Evolutionary conservation across 495 filamentous ascomycete species (phyloP).

Genomic region (Xylaria scruposa): DNA sequence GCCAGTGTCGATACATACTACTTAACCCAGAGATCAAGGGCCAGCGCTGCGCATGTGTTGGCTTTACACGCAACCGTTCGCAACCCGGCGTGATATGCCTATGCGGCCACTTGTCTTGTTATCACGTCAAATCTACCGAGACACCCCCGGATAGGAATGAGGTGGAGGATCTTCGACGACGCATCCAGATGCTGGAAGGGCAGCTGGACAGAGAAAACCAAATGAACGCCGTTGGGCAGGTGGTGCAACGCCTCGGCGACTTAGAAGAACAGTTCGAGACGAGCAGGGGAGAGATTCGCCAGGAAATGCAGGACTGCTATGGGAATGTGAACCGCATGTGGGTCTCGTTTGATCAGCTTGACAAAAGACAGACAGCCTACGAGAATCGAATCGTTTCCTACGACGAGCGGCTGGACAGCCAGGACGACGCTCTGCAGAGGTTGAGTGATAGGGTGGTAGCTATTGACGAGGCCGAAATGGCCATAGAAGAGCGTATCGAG

Average conservation of each 20-base stretch:
- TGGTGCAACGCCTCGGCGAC: constrained; percentile 53
- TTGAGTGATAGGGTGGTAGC: constrained; percentile 54
- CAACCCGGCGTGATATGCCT: constrained; percentile 59
- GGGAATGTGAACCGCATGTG: constrained; percentile 58
- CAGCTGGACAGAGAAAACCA: constrained; percentile 53
- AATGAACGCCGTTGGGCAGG: constrained; percentile 37
- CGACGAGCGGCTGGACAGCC: constrained; percentile 49
- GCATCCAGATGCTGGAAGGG: constrained; percentile 55
- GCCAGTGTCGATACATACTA: constrained; percentile 63
- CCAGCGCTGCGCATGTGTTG: constrained; percentile 60
- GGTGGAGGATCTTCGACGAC: constrained; percentile 54
- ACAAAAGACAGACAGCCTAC: constrained; percentile 49
- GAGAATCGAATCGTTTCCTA: constrained; percentile 54
- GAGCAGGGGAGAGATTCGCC: constrained; percentile 52
- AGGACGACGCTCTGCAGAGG: constrained; percentile 49
- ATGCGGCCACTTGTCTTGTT: constrained; percentile 63
- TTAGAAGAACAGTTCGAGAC: constrained; percentile 61
- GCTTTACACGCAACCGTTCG: constrained; percentile 58
- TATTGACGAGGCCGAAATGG: constrained; percentile 57
- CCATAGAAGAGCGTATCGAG: constrained; percentile 59
- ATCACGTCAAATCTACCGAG: constrained; percentile 54
- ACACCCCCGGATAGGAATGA: constrained; percentile 49
- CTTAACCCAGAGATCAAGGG: constrained; percentile 61
- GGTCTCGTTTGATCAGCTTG: constrained; percentile 54
- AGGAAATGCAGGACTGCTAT: constrained; percentile 58